These are phyloP conservation scores for Paraglomus brasilianum DNA, from an alignment of 192 early-diverging fungal genomes.

Conservation along the genomic window DNA sequence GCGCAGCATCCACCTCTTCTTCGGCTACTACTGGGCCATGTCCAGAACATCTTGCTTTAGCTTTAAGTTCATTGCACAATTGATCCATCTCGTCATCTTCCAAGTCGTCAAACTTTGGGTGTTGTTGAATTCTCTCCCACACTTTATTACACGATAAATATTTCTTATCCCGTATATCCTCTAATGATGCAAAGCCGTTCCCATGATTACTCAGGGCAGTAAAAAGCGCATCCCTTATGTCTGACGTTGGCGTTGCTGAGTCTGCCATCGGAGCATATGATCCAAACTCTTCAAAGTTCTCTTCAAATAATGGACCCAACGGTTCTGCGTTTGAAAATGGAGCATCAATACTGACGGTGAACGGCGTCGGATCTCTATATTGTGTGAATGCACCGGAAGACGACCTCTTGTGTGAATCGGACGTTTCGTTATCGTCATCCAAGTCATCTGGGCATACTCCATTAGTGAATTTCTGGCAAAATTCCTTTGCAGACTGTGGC, in stretches of 20 bases:
- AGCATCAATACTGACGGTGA: slow-evolving; percentile 26
- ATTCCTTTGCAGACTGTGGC: slow-evolving; percentile 27
- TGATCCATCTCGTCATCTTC: slow-evolving; percentile 50
- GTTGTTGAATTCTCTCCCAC: slow-evolving; percentile 58
- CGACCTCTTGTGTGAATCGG: slow-evolving; percentile 2
- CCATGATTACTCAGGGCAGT: too few species aligned
- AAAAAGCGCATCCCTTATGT: slow-evolving; percentile 11
- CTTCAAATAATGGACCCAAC: slow-evolving; percentile 26
- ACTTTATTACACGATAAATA: slow-evolving; percentile 38
- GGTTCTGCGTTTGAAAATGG: slow-evolving; percentile 12
- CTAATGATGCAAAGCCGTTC: not conserved
- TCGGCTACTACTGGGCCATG: slow-evolving; percentile 53
- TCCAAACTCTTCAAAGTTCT: slow-evolving; percentile 21
- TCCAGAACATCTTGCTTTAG: slow-evolving; percentile 58
- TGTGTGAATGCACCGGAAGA: slow-evolving; percentile 11
- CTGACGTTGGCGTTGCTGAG: slow-evolving; percentile 20
- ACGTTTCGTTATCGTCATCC: not conserved
- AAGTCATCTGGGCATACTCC: slow-evolving; percentile 8
- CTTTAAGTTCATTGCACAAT: slow-evolving; percentile 50
- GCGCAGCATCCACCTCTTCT: slow-evolving; percentile 37
- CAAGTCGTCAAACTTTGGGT: slow-evolving; percentile 58
- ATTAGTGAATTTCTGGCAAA: slow-evolving; percentile 30
- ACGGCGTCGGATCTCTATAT: slow-evolving; percentile 30
- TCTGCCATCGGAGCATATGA: slow-evolving; percentile 26
- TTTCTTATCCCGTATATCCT: slow-evolving; percentile 21